These are phyloP conservation scores for Lizonia empirigonia DNA, from an alignment of 2,329 filamentous ascomycete genomes.

Conservation along the genomic window DNA sequence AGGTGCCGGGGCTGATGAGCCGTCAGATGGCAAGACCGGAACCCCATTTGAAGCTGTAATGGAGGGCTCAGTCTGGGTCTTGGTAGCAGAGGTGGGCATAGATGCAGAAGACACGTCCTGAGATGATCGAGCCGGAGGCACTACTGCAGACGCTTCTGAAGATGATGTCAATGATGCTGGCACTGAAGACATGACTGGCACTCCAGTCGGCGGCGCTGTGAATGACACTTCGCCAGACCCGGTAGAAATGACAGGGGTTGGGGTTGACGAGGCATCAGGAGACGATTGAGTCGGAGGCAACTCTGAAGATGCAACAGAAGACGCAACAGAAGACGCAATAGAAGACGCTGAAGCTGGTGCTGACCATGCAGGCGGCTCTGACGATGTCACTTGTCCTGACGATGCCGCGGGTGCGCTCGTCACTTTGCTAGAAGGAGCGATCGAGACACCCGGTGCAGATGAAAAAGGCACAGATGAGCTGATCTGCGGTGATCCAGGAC, in stretches of 20 bases:
- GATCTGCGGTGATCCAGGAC: not conserved
- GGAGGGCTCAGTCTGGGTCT: not conserved
- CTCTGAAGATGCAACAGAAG: not conserved
- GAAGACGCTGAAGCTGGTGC: not conserved
- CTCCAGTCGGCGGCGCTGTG: too few relatives aligned
- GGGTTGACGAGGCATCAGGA: not conserved
- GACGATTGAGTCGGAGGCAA: not conserved
- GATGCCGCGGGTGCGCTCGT: not conserved
- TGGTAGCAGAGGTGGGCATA: not conserved
- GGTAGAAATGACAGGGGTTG: not conserved
- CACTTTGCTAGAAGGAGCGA: not conserved
- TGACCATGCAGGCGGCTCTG: not conserved
- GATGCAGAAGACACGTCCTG: not conserved
- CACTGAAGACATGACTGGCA: not conserved
- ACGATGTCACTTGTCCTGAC: not conserved
- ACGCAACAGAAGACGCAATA: not conserved
- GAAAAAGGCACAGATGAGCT: not conserved
- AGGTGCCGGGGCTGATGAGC: not conserved
- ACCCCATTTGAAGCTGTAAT: not conserved
- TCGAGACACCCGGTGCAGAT: conserved; percentile 1
- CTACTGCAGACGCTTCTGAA: not conserved
- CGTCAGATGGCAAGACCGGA: not conserved
- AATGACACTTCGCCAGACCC: too few relatives aligned
- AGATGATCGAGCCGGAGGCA: not conserved
- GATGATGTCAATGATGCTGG: not conserved